These are phyloP conservation scores for Boletus subparvulus DNA, from an alignment of 768 basidiomycete genomes.

Conservation along the genomic window DNA sequence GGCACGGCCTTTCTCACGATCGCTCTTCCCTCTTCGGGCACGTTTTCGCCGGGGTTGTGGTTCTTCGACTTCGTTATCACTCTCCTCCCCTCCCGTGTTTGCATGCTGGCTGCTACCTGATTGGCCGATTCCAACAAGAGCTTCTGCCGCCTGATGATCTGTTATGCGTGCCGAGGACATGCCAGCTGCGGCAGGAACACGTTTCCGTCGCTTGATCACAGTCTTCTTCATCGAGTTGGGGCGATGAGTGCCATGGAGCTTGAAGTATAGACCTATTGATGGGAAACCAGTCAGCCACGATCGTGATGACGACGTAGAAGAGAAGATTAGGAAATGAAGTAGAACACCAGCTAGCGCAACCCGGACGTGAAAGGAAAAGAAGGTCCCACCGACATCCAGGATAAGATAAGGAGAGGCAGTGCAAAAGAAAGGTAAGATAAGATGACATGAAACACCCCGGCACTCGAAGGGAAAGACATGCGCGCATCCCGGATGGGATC, in stretches of 20 bases:
- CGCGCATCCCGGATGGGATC: conserved; percentile 18
- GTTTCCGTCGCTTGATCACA: conserved; percentile 96
- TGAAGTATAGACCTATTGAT: conserved; percentile 88
- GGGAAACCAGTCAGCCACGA: conserved; percentile 15
- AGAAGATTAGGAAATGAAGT: neutral
- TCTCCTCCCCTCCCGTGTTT: conserved; percentile 40
- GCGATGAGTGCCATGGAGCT: conserved; percentile 94
- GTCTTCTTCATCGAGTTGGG: conserved; percentile 99
- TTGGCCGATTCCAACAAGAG: conserved; percentile 80
- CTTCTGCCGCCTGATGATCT: conserved; percentile 88
- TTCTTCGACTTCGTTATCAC: conserved; percentile 42
- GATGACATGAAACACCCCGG: conserved; percentile 11
- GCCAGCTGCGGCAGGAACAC: conserved; percentile 82
- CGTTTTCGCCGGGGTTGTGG: conserved; percentile 61
- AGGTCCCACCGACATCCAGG: conserved; percentile 8
- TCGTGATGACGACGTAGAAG: neutral
- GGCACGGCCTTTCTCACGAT: conserved; percentile 38
- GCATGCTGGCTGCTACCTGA: conserved; percentile 35
- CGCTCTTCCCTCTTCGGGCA: conserved; percentile 40
- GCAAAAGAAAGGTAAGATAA: conserved; percentile 22
- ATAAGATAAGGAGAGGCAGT: conserved; percentile 27
- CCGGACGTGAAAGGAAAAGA: conserved; percentile 16
- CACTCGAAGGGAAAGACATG: conserved; percentile 21
- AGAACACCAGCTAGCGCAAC: neutral
- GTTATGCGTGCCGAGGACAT: conserved; percentile 54